Conservation (phyloP, 305 asterid species). For the Fraxinus dipetala region DNA sequence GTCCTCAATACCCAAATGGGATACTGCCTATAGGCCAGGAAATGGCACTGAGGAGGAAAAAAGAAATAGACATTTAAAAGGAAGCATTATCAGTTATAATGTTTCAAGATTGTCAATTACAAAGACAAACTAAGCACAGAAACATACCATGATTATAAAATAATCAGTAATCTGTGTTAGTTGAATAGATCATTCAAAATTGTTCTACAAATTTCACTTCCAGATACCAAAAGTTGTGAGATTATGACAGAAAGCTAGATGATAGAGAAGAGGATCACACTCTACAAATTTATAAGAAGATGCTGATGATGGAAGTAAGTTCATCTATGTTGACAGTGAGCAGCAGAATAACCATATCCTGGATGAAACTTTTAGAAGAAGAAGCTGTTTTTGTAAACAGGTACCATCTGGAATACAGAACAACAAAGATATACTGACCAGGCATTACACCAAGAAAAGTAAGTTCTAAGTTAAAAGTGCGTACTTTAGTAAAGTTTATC, state of each 20-base stretch:
- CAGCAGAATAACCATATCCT: background rate
- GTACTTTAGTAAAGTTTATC: background rate
- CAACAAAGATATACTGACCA: background rate
- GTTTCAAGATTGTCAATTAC: background rate
- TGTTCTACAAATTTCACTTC: background rate
- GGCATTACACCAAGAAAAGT: background rate
- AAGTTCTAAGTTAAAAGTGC: background rate
- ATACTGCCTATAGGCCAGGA: background rate
- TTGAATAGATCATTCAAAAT: background rate
- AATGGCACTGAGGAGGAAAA: background rate
- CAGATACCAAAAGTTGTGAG: background rate
- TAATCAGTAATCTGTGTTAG: background rate
- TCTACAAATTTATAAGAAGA: background rate
- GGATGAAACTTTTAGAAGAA: background rate
- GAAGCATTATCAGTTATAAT: background rate
- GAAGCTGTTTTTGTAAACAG: background rate
- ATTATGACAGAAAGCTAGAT: background rate
- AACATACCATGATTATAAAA: background rate
- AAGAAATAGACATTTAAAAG: background rate
- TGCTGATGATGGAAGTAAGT: background rate
- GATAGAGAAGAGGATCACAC: background rate
- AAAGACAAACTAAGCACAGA: background rate
- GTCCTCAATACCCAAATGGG: background rate
- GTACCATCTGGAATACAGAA: background rate
- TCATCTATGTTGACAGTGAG: background rate